These are phyloP conservation scores for Stipa capillata DNA, from an alignment of 176 grass and related monocot genomes.

Conservation along the genomic window DNA sequence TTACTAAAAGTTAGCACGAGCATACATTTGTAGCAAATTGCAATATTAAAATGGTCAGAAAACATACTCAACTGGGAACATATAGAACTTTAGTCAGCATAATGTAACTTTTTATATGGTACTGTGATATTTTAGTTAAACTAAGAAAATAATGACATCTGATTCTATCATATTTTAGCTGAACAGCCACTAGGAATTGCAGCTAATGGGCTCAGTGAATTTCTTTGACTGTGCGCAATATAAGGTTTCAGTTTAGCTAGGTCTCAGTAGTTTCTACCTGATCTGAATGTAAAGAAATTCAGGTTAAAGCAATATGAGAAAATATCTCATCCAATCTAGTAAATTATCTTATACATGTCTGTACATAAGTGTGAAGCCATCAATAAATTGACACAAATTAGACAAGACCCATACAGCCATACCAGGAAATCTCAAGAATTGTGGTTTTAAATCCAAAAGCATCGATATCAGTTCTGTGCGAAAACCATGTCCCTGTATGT, in stretches of 20 bases:
- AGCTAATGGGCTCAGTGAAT: neutral
- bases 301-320: neutral
- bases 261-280: neutral
- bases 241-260: neutral
- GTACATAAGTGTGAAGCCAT: neutral
- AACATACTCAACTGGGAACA: neutral
- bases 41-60: neutral
- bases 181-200: neutral
- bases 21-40: neutral
- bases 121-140: neutral
- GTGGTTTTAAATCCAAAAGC: slow-evolving; percentile 72
- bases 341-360: neutral
- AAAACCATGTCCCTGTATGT: slow-evolving; percentile 68
- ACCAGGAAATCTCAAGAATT: slow-evolving; percentile 83
- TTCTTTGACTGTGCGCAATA: neutral
- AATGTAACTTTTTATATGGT: slow-evolving; percentile 6
- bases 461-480: slow-evolving; percentile 62
- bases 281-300: neutral
- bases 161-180: neutral
- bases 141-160: neutral
- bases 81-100: neutral
- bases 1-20: neutral
- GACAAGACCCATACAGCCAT: slow-evolving; percentile 16
- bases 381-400: neutral
- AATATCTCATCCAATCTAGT: neutral